These are phyloP conservation scores for Fusarium oxysporum DNA, from an alignment of 2,329 filamentous ascomycete genomes.

Conservation along the genomic window DNA sequence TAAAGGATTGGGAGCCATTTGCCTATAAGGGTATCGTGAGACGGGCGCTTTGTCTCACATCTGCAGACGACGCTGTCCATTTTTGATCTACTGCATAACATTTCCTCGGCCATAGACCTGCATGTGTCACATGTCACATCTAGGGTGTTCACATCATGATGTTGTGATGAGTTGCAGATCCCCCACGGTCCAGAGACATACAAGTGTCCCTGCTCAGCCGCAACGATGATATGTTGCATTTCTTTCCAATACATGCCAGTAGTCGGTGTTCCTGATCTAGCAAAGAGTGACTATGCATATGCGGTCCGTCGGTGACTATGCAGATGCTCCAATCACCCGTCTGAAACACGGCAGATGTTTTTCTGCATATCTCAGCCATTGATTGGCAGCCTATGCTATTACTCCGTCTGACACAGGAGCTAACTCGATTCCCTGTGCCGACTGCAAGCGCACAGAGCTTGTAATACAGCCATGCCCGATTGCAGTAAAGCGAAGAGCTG, in stretches of 20 bases:
- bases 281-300: background rate
- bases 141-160: background rate
- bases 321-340: background rate
- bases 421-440: too few relatives aligned
- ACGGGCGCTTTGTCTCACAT: background rate
- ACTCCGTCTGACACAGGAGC: too few relatives aligned
- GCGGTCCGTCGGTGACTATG: background rate
- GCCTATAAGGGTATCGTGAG: background rate
- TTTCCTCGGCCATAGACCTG: background rate
- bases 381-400: background rate
- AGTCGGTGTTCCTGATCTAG: too few relatives aligned
- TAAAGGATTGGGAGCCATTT: background rate
- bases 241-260: fast-evolving
- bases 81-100: background rate
- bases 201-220: background rate
- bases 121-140: background rate
- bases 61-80: fast-evolving
- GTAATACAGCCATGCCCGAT: too few relatives aligned
- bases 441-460: too few relatives aligned
- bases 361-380: background rate
- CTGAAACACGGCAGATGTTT: background rate
- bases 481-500: too few relatives aligned
- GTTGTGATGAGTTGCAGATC: background rate
- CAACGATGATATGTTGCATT: background rate
- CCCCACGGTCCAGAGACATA: background rate